Conservation (phyloP, 2,329 filamentous ascomycete genomes). For the Metarhizium brunneum region DNA sequence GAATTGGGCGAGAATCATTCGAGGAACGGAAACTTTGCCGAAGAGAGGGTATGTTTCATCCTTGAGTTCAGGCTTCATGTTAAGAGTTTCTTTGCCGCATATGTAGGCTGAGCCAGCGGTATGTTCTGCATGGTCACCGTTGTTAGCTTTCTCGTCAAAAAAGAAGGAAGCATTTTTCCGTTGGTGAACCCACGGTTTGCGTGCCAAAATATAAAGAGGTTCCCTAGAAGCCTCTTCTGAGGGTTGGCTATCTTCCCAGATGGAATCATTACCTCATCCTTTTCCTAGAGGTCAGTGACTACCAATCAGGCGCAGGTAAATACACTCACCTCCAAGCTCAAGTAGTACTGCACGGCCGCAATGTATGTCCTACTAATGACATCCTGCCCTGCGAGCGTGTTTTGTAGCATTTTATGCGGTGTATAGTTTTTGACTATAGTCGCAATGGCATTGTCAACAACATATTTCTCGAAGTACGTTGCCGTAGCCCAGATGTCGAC, state of each 20-base stretch:
- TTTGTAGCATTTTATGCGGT: slow-evolving; percentile 3
- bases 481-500: slow-evolving; percentile 25
- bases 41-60: slow-evolving; percentile 29
- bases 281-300: neutral
- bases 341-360: slow-evolving; percentile 12
- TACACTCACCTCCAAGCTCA: slow-evolving; percentile 13
- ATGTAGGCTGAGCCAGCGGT: slow-evolving; percentile 35
- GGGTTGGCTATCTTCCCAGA: slow-evolving; percentile 7
- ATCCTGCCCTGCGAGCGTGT: neutral
- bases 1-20: slow-evolving; percentile 36
- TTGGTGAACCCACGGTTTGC: slow-evolving; percentile 31
- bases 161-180: neutral
- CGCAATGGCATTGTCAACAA: slow-evolving; percentile 18
- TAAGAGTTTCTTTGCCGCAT: slow-evolving; percentile 28
- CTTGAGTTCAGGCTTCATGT: slow-evolving; percentile 24
- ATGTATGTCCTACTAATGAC: slow-evolving; percentile 14
- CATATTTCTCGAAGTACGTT: slow-evolving; percentile 24
- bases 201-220: slow-evolving; percentile 36
- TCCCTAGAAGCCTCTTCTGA: slow-evolving; percentile 27
- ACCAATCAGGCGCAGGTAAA: neutral
- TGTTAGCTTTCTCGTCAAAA: neutral
- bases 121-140: slow-evolving; percentile 24
- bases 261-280: slow-evolving; percentile 1
- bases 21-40: slow-evolving; percentile 29
- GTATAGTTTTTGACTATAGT: slow-evolving; percentile 16